Conservation (phyloP, 352 stramenopile species). For the Globisporangium nodosum region DNA sequence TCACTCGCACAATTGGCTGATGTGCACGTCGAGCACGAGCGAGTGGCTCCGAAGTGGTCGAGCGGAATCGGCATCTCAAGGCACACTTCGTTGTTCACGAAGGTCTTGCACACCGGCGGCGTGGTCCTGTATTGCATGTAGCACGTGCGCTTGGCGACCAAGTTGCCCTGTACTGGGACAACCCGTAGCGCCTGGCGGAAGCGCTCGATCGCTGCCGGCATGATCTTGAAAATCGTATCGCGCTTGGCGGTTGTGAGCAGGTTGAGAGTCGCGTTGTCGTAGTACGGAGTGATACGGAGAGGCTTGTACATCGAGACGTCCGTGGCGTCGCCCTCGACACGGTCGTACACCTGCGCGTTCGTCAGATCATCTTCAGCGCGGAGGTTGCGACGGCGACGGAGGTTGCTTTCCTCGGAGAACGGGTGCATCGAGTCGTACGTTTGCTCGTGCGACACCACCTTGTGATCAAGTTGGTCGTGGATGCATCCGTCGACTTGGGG, state of each 20-base stretch:
- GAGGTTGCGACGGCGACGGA: not conserved
- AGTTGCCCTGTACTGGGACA: conserved; percentile 54
- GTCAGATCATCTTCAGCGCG: conserved; percentile 8
- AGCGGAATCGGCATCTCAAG: conserved; percentile 69
- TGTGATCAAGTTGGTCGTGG: conserved; percentile 22
- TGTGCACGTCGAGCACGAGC: conserved; percentile 37
- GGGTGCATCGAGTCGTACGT: conserved; percentile 12
- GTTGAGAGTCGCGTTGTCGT: conserved; percentile 45
- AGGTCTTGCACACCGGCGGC: conserved; percentile 45
- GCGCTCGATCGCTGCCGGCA: conserved; percentile 58
- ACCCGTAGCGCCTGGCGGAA: conserved; percentile 52
- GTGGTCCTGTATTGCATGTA: conserved; percentile 48
- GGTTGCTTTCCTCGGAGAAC: conserved; percentile 7
- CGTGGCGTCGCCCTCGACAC: conserved; percentile 20
- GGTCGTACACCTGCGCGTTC: conserved; percentile 34
- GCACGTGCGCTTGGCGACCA: conserved; percentile 58
- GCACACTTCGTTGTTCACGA: conserved; percentile 48
- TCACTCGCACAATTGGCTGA: conserved; percentile 34
- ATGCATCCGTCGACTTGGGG: conserved; percentile 9
- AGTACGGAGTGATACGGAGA: conserved; percentile 65
- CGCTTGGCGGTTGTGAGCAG: conserved; percentile 28
- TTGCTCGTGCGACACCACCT: conserved; percentile 13
- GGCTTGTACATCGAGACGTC: conserved; percentile 25
- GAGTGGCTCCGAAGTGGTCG: conserved; percentile 50
- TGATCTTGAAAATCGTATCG: conserved; percentile 40